phyloP scores from a whole-genome alignment of 2,329 filamentous ascomycete genomes.

The Coniella vitis region DNA sequence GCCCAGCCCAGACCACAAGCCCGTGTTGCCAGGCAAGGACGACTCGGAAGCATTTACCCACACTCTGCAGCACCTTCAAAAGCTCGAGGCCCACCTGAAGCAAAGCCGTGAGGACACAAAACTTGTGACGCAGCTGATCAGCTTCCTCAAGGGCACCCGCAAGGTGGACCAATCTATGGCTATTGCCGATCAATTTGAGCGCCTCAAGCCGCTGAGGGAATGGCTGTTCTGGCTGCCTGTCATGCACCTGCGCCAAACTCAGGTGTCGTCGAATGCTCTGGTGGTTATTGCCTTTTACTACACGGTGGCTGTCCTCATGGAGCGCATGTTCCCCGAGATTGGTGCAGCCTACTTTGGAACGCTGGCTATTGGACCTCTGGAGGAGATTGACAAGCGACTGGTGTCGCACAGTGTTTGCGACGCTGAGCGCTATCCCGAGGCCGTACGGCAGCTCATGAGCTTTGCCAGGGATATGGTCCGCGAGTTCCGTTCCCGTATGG shows the following conservation, averaged over 20 bases:
- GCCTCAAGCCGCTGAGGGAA: conserved; percentile 77
- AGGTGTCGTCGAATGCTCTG: conserved; percentile 69
- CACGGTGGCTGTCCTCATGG: conserved; percentile 77
- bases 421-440: conserved; percentile 48
- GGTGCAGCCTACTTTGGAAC: conserved; percentile 83
- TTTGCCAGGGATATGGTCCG: conserved; percentile 63
- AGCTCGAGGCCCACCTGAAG: conserved; percentile 61
- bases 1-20: conserved; percentile 53
- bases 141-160: conserved; percentile 65
- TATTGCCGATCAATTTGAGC: conserved; percentile 80
- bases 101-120: conserved; percentile 64
- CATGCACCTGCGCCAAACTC: conserved; percentile 69
- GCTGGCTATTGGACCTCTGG: conserved; percentile 71
- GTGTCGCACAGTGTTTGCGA: conserved; percentile 58
- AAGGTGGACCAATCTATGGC: conserved; percentile 63
- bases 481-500: conserved; percentile 63
- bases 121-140: conserved; percentile 61
- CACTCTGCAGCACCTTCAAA: conserved; percentile 59
- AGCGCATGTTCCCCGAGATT: conserved; percentile 86
- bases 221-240: conserved; percentile 97
- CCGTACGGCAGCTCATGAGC: conserved; percentile 56
- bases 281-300: conserved; percentile 88
- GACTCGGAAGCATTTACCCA: conserved; percentile 62
- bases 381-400: conserved; percentile 76
- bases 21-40: conserved; percentile 59